Base-by-base conservation (phyloP, 371 early-diverging fungal species). In the Mortierella sp. region DNA sequence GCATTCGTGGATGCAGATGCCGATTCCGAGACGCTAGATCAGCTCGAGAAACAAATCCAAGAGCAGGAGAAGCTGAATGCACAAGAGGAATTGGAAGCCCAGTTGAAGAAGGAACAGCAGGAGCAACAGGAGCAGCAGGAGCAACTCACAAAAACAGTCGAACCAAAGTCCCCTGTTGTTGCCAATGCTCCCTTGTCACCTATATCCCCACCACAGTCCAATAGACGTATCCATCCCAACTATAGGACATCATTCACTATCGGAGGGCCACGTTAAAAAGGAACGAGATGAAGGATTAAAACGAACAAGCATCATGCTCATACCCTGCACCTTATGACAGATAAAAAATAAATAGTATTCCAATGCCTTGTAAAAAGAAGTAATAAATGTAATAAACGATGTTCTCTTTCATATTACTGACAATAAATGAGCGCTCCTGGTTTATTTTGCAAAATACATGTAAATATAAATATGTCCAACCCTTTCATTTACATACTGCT, bases 171-270 rank as follows among this genome's bases (percentile, higher is more conserved):
- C 19, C 40, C 62, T 8, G 40, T 63, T 40, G 6, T 22, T 37
- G n/a, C 17, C 22, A 31, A 26, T 32, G 51, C 63, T n/a, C 51
- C 63, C 26, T 23, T 49, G 34, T 32, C 47, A 2, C 62, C 62
- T 23, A 2, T 45, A 49, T 61, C 62, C 6, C 62, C 62, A 57
- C 57, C 57, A 31, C 35, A 31, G 22, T 42, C 64, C 19, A 40
- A 53, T n/a, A 28, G 45, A 31, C 63, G 42, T 45, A 31, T 68
- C 19, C 77, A 76, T 35, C 77, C 77, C 43, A 76, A 76, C 43
- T 76, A 71, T 51, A 72, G 72, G 4, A 64, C 64, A 17, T 51
- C 67, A 17, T 71, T 76, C 61, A 67, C 77, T 10, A 63, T 76
- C 43, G 77, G 77, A 17, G 64, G 69, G 0, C 35, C 69, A 15